Evolutionary conservation across 352 stramenopile species (phyloP).

Genomic region (Phytophthora pluvialis): DNA sequence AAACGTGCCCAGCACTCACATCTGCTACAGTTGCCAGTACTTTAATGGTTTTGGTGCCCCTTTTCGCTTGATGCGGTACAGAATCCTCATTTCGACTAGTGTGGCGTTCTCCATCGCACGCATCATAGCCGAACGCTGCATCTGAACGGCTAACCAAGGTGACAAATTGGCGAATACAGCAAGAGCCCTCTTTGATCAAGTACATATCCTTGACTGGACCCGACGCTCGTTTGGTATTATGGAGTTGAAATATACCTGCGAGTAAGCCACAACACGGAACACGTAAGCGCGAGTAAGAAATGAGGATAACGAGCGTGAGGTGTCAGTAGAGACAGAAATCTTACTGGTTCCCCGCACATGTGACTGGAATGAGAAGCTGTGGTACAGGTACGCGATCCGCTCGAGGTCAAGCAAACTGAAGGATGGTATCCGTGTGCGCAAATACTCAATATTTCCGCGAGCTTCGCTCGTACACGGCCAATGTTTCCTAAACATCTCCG

Average conservation of each 20-base stretch:
- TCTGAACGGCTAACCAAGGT: conserved; percentile 12
- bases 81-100: neutral
- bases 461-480: conserved; percentile 48
- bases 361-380: conserved; percentile 53
- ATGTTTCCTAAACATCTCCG: conserved; percentile 47
- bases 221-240: conserved; percentile 16
- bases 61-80: neutral
- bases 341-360: conserved; percentile 52
- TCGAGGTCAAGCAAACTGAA: conserved; percentile 60
- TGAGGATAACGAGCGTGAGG: neutral
- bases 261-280: neutral
- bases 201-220: conserved; percentile 33
- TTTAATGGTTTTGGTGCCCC: conserved; percentile 19
- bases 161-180: conserved; percentile 48
- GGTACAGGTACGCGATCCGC: conserved; percentile 63
- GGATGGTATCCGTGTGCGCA: conserved; percentile 46
- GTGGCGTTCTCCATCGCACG: conserved; percentile 5
- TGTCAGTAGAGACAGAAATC: conserved; percentile 6
- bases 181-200: conserved; percentile 61
- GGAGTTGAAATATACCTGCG: conserved; percentile 50
- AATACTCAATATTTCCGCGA: conserved; percentile 53
- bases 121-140: neutral
- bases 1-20: conserved; percentile 55
- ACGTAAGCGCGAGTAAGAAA: neutral
- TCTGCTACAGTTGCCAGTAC: conserved; percentile 61